Evolutionary conservation across 306 rosid genomes (phyloP).

Genomic region (Lablab purpureus): DNA sequence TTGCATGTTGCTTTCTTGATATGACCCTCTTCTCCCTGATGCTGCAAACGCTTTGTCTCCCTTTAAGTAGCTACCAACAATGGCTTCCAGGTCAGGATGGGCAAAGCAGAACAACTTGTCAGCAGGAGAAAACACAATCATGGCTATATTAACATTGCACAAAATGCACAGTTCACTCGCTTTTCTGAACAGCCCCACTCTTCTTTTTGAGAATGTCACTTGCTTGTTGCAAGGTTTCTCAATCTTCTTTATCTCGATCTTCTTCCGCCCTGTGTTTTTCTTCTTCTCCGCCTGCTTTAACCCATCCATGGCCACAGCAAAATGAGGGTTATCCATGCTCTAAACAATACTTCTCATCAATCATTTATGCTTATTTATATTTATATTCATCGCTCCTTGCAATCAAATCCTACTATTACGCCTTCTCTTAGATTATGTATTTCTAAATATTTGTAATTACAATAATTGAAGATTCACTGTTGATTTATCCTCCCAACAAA

Average conservation of each 20-base stretch:
- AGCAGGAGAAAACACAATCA: slow-evolving; percentile 58
- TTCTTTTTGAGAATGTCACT: slow-evolving; percentile 65
- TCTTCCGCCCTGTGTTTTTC: slow-evolving; percentile 57
- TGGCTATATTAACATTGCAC: slow-evolving; percentile 53
- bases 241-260: slow-evolving; percentile 62
- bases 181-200: slow-evolving; percentile 62
- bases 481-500: neutral
- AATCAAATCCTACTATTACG: too few relatives aligned
- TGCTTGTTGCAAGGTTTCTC: slow-evolving; percentile 52
- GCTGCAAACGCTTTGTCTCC: neutral
- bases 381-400: too few relatives aligned
- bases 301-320: neutral
- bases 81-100: slow-evolving; percentile 46
- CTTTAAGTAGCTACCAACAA: slow-evolving; percentile 45
- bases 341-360: too few relatives aligned
- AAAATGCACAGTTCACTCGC: slow-evolving; percentile 63
- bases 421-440: too few relatives aligned
- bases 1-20: slow-evolving; percentile 38
- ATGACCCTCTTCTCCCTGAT: neutral
- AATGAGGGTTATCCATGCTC: too few relatives aligned
- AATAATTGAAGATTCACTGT: too few relatives aligned
- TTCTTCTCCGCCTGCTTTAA: slow-evolving; percentile 20
- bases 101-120: slow-evolving; percentile 56
- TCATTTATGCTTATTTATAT: too few relatives aligned
- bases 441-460: too few relatives aligned